These are phyloP conservation scores for Conoideocrella luteorostrata DNA, from an alignment of 2,329 filamentous ascomycete species.

Conservation along the genomic window DNA sequence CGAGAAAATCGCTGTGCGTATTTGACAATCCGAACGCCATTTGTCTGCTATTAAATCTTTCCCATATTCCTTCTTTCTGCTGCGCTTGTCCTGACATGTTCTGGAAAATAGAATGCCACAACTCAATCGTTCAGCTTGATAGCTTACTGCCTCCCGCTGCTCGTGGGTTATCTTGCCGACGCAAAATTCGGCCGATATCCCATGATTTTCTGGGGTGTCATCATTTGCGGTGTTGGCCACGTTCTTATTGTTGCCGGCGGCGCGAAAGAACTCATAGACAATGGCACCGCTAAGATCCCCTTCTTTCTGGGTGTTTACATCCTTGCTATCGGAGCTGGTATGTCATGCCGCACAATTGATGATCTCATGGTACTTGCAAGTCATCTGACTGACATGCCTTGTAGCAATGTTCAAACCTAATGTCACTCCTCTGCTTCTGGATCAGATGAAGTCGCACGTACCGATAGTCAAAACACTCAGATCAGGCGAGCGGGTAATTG, in stretches of 20 bases:
- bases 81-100: constrained; percentile 38
- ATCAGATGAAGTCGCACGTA: constrained; percentile 55
- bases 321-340: constrained; percentile 52
- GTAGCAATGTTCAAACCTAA: constrained; percentile 61
- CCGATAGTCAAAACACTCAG: constrained; percentile 25
- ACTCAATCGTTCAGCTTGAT: constrained; percentile 48
- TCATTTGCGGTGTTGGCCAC: constrained; percentile 60
- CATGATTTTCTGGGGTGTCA: constrained; percentile 66
- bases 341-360: background rate
- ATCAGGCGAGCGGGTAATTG: constrained; percentile 58
- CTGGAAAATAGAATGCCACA: constrained; percentile 21
- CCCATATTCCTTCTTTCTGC: background rate
- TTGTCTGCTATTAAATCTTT: background rate
- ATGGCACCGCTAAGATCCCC: constrained; percentile 43
- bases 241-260: constrained; percentile 60
- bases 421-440: constrained; percentile 60
- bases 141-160: constrained; percentile 50
- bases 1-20: constrained; percentile 15
- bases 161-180: constrained; percentile 56
- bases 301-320: constrained; percentile 55
- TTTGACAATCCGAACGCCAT: no score
- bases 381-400: background rate
- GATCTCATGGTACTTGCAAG: no score
- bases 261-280: constrained; percentile 35
- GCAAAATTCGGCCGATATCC: constrained; percentile 63